phyloP scores from a whole-genome alignment of 1,139 yeast species.

The Blastobotrys malaysiensis region DNA sequence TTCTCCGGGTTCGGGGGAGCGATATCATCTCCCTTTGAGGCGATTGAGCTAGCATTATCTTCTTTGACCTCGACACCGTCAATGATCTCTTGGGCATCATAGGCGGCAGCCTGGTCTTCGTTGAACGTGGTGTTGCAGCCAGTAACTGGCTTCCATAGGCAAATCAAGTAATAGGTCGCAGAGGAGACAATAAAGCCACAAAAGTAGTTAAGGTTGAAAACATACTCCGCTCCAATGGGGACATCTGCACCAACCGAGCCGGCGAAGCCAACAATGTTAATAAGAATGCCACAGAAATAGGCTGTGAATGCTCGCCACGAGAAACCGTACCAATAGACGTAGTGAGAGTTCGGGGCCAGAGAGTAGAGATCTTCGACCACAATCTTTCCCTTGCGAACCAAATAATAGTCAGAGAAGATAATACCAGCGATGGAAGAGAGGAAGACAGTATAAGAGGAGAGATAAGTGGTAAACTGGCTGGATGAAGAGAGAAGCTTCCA shows the following conservation, averaged over 20 bases:
- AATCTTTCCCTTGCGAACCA: conserved; percentile 63
- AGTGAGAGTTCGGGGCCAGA: conserved; percentile 43
- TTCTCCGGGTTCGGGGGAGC: neutral
- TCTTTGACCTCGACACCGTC: conserved; percentile 2
- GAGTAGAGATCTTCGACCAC: conserved; percentile 60
- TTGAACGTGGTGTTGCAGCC: conserved; percentile 27
- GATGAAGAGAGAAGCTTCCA: conserved; percentile 79
- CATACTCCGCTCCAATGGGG: conserved; percentile 72
- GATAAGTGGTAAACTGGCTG: conserved; percentile 72
- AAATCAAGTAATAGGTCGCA: conserved; percentile 45
- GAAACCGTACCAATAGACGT: conserved; percentile 58
- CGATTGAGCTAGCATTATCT: conserved; percentile 1
- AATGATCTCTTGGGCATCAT: conserved; percentile 3
- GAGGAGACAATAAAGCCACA: conserved; percentile 64
- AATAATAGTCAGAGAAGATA: conserved; percentile 68
- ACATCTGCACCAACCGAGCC: conserved; percentile 69
- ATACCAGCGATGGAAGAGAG: conserved; percentile 85
- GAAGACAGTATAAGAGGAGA: conserved; percentile 83
- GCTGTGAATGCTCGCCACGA: conserved; percentile 60
- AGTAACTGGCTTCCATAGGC: conserved; percentile 52
- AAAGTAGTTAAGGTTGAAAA: conserved; percentile 69
- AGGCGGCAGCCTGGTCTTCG: conserved; percentile 9
- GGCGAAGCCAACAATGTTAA: conserved; percentile 83
- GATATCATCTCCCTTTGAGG: neutral
- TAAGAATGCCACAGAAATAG: conserved; percentile 45